Conservation (phyloP, 106 monocot species). For the Dioscorea alata region DNA sequence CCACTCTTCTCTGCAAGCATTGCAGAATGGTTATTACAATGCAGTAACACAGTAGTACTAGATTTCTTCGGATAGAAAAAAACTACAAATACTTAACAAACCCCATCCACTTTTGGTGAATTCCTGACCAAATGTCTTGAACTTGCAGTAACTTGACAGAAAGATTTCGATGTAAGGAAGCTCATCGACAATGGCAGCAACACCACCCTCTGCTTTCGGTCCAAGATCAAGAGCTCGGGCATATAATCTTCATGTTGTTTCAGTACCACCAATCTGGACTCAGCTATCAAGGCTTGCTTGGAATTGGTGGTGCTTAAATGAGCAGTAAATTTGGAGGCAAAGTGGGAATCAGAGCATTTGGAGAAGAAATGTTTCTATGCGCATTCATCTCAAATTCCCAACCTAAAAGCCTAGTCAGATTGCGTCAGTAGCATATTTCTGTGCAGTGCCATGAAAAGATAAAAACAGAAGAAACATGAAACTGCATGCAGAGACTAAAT, state of each 20-base stretch:
- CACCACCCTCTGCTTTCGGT: slow-evolving; percentile 48
- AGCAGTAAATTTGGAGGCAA: too few relatives aligned
- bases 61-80: not conserved
- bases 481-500: too few relatives aligned
- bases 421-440: too few relatives aligned
- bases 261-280: slow-evolving; percentile 51
- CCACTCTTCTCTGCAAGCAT: too few relatives aligned
- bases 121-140: slow-evolving; percentile 64
- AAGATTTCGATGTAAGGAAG: slow-evolving; percentile 74
- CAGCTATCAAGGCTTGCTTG: too few relatives aligned
- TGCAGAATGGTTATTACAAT: not conserved
- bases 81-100: slow-evolving; percentile 50
- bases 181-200: slow-evolving; percentile 86
- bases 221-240: slow-evolving; percentile 56
- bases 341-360: too few relatives aligned
- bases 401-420: too few relatives aligned
- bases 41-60: not conserved
- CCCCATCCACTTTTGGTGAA: slow-evolving; percentile 96
- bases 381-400: too few relatives aligned
- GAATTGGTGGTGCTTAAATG: too few relatives aligned
- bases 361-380: too few relatives aligned
- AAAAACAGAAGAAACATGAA: too few relatives aligned
- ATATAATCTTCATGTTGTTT: slow-evolving; percentile 56
- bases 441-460: too few relatives aligned
- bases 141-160: slow-evolving; percentile 65